phyloP scores from a whole-genome alignment of 192 early-diverging fungal species.

The Allomyces javanicus region DNA sequence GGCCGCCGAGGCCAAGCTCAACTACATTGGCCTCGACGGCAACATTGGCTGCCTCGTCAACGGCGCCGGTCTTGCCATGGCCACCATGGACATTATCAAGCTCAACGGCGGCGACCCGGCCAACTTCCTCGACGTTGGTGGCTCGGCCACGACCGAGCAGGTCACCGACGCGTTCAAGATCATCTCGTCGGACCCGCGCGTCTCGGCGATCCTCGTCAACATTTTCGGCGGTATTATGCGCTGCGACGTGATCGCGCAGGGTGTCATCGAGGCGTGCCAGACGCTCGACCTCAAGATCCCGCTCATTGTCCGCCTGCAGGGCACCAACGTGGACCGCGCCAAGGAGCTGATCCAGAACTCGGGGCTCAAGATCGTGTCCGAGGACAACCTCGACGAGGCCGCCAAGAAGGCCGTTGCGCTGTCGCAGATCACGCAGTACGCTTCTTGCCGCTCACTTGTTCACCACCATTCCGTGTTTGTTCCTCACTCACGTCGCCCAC shows the following conservation, averaged over 20 bases:
- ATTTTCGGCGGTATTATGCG: conserved; percentile 99
- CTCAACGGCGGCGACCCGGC: conserved; percentile 94
- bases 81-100: conserved; percentile 99
- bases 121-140: conserved; percentile 99
- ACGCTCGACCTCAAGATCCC: conserved; percentile 81
- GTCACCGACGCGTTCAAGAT: conserved; percentile 99
- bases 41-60: conserved; percentile 96
- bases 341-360: conserved; percentile 84
- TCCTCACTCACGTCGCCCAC: too few species aligned
- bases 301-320: conserved; percentile 92
- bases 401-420: conserved; percentile 71
- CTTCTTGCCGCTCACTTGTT: too few species aligned
- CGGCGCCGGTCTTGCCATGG: conserved; percentile 97
- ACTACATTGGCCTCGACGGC: conserved; percentile 99
- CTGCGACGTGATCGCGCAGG: conserved; percentile 94
- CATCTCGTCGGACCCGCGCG: conserved; percentile 87
- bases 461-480: too few species aligned
- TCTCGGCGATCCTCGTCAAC: conserved; percentile 95
- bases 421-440: conserved; percentile 49
- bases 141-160: conserved; percentile 81
- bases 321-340: conserved; percentile 68
- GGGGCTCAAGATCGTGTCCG: conserved; percentile 75
- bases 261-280: conserved; percentile 86
- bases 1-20: conserved; percentile 90
- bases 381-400: conserved; percentile 90